Conservation (phyloP, 2,329 filamentous ascomycete genomes). For the Lecanicillium sp. region DNA sequence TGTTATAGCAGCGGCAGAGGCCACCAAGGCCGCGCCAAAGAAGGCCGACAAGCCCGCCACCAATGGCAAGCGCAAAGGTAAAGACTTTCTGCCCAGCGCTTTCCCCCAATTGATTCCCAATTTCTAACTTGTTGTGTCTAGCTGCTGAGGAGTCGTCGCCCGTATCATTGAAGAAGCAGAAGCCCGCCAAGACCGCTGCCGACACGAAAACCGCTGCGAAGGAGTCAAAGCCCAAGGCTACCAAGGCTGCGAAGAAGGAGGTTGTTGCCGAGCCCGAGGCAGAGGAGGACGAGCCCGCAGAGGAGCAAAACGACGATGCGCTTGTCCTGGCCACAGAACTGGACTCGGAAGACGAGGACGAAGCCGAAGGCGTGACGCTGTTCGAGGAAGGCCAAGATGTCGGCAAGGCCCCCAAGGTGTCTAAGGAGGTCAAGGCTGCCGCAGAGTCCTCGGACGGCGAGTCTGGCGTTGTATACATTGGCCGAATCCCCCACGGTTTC, state of each 20-base stretch:
- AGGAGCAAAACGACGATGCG: slow-evolving; percentile 26
- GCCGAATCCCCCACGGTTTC: slow-evolving; percentile 87
- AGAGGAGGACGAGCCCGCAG: slow-evolving; percentile 13
- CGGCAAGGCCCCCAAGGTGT: slow-evolving; percentile 41
- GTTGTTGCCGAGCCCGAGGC: slow-evolving; percentile 15
- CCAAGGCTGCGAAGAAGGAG: slow-evolving; percentile 15
- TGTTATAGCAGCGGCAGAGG: slow-evolving; percentile 19
- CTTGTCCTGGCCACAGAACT: slow-evolving; percentile 35
- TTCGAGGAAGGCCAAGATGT: slow-evolving; percentile 43
- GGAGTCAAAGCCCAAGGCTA: slow-evolving; percentile 20
- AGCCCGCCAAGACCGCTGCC: slow-evolving; percentile 16
- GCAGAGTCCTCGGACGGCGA: slow-evolving; percentile 37
- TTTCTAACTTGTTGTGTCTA: slow-evolving; percentile 18
- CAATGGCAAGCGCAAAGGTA: slow-evolving; percentile 28
- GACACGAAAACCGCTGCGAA: slow-evolving; percentile 14
- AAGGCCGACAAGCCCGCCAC: slow-evolving; percentile 24
- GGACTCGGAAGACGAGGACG: slow-evolving; percentile 35
- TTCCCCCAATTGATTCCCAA: not conserved
- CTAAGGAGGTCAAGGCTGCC: slow-evolving; percentile 36
- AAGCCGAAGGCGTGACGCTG: slow-evolving; percentile 25
- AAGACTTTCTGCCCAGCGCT: slow-evolving; percentile 21
- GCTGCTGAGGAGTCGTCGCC: slow-evolving; percentile 38
- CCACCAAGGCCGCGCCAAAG: slow-evolving; percentile 8
- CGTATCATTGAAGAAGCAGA: slow-evolving; percentile 33
- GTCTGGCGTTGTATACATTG: slow-evolving; percentile 81